Evolutionary conservation across 2,329 filamentous ascomycete genomes (phyloP), one percentile per base, ranked within the genome.

Genomic region (Phialemoniopsis sp.): DNA sequence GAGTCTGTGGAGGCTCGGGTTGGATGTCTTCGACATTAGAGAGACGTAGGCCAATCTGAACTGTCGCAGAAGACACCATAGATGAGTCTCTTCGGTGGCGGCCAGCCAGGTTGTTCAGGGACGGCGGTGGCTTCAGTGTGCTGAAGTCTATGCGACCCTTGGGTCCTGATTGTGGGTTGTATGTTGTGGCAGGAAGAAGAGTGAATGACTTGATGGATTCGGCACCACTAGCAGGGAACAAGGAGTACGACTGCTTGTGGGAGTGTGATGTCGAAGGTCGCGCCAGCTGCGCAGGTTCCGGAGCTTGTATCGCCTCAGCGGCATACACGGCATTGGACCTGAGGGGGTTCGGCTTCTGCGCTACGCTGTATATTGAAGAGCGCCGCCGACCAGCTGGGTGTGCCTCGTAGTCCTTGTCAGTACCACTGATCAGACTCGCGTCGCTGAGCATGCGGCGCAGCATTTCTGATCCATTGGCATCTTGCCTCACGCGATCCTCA

Each of bases 21-120:
- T 63, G 59, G 45, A 77, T 68, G 46, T 78, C 72, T 13, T 71
- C 63, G 26, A 75, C 69, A 39, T 72, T 78, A 18, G 82, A 87
- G 40, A 87, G 67, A 10, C 83, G 75, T 13, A 87, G 66, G 2
- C 82, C 83, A 37, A 87, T 87, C 53, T 86, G 82, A 10, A 87
- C 82, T 1, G 82, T 87, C 17, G 81, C 81, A 9, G 77, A 77
- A 33, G 82, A 86, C 13, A 68, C 69, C 32, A 80, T 67, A 1
- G 82, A 87, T 5, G 79, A 80, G 42, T 78, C 69, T 33, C 81
- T 71, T 14, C 66, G 63, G 51, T 76, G 75, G n/a, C 69, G 64
- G 13, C 56, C 53, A 32, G 62, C 60, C 37, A 68, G 67, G 32
- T 62, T 63, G 34, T 50, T 52, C 45, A 73, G 59, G 2, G 59